Conservation (phyloP, 257 asterid genomes). For the Lavandula angustifolia region DNA sequence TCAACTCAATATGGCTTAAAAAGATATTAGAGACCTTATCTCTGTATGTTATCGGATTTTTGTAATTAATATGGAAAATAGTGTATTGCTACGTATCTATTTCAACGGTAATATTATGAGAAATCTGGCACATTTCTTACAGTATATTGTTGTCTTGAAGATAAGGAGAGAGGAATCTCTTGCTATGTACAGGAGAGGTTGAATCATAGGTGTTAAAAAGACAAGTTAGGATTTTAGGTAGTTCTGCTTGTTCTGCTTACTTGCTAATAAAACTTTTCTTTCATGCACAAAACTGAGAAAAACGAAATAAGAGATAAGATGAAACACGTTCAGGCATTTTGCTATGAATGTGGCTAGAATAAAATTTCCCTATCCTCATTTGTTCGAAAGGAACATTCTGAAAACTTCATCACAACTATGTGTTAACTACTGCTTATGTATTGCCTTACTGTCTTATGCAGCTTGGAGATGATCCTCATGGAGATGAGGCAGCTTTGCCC, state of each 20-base stretch:
- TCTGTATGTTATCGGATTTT: too few relatives aligned
- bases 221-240: not conserved
- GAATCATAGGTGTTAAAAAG: not conserved
- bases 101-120: not conserved
- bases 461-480: slow-evolving; percentile 63
- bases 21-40: too few relatives aligned
- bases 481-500: slow-evolving; percentile 60
- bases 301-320: not conserved
- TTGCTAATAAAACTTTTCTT: not conserved
- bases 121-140: not conserved
- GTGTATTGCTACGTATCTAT: not conserved
- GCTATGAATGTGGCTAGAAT: not conserved
- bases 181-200: not conserved
- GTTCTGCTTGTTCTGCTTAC: slow-evolving; percentile 5
- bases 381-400: not conserved
- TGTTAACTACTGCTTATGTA: slow-evolving; percentile 20
- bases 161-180: not conserved
- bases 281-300: not conserved
- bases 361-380: too few relatives aligned
- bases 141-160: not conserved
- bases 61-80: not conserved
- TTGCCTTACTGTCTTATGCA: slow-evolving; percentile 43
- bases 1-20: too few relatives aligned
- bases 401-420: not conserved
- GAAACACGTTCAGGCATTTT: not conserved